phyloP scores from a whole-genome alignment of 148 eudicot species.

The Chenopodium quinoa region DNA sequence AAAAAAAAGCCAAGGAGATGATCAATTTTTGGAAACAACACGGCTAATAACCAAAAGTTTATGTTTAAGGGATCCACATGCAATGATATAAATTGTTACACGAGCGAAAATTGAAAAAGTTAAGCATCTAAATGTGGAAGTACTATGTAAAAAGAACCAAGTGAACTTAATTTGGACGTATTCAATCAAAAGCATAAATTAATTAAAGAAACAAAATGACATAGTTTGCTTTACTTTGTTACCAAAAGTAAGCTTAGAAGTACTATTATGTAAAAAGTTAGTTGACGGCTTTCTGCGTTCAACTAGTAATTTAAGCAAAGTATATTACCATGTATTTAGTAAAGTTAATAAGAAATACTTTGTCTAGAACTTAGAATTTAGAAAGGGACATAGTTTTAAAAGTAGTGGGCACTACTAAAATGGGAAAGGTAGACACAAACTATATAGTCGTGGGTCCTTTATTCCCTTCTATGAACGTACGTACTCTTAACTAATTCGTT shows the following conservation, averaged over 20 bases:
- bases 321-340: neutral
- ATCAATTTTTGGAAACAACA: neutral
- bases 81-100: neutral
- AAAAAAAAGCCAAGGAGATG: neutral
- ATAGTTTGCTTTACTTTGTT: conserved; percentile 13
- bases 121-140: neutral
- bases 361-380: conserved; percentile 1
- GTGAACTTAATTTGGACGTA: neutral
- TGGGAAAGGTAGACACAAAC: no score
- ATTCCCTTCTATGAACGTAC: neutral
- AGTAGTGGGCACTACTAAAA: neutral
- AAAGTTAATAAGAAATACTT: neutral
- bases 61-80: neutral
- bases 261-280: neutral
- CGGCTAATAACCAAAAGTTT: neutral
- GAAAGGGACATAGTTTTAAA: neutral
- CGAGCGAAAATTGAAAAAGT: neutral
- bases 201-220: neutral
- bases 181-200: neutral
- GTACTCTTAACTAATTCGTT: neutral
- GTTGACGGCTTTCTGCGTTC: conserved; percentile 4
- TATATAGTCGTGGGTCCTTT: neutral
- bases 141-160: neutral
- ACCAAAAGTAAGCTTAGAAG: conserved; percentile 8
- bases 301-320: conserved; percentile 3